phyloP scores from a whole-genome alignment of 2,329 filamentous ascomycete species.

The Aspergillus thermomutatus region DNA sequence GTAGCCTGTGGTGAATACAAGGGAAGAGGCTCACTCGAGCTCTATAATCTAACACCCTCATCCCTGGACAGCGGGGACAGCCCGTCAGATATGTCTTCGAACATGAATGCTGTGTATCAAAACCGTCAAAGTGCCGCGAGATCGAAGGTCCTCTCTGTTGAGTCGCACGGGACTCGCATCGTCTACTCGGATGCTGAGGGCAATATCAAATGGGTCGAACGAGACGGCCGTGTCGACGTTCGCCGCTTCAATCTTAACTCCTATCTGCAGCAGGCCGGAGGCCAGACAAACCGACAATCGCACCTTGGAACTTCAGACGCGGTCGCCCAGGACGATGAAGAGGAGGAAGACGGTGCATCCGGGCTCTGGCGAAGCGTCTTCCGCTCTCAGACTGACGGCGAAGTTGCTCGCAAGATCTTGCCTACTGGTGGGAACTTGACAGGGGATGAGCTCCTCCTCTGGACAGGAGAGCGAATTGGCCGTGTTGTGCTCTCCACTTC shows the following conservation, averaged over 20 bases:
- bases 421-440: conserved; percentile 51
- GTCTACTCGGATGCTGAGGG: conserved; percentile 83
- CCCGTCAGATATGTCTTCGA: conserved; percentile 25
- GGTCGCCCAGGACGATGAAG: conserved; percentile 13
- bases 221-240: conserved; percentile 64
- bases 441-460: conserved; percentile 71
- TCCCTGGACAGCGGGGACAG: conserved; percentile 24
- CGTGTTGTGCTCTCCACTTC: conserved; percentile 61
- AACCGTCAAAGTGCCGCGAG: conserved; percentile 81
- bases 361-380: conserved; percentile 57
- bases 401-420: conserved; percentile 77
- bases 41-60: conserved; percentile 56
- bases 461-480: conserved; percentile 83
- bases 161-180: conserved; percentile 75
- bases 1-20: conserved; percentile 89
- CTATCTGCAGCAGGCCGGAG: conserved; percentile 15
- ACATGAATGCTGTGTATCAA: conserved; percentile 48
- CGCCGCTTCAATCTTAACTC: conserved; percentile 58
- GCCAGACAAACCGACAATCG: background rate
- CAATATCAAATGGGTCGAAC: conserved; percentile 84
- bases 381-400: conserved; percentile 53
- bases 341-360: conserved; percentile 44
- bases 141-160: conserved; percentile 77
- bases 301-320: background rate
- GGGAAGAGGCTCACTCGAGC: conserved; percentile 80